Percentiles rank a stretch among this genome's conserved stretches.
Conservation (phyloP, 768 basidiomycete species). For the Holtermannia corniformis region DNA sequence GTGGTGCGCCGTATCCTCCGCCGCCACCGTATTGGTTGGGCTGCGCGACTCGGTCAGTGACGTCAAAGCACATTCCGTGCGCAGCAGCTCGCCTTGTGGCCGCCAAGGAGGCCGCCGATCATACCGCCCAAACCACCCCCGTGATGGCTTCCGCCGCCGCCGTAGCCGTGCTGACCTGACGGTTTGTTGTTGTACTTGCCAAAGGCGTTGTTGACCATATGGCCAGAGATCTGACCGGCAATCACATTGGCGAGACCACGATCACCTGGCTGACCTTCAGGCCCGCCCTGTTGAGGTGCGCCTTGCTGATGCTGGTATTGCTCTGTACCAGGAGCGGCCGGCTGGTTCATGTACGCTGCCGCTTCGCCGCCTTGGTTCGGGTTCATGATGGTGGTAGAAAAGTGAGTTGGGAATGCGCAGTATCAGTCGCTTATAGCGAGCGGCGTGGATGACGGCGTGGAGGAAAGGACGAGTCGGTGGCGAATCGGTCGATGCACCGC, state of each 20-base stretch:
- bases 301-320: neutral
- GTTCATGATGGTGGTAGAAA: neutral
- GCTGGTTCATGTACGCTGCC: neutral
- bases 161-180: neutral
- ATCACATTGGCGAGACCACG: neutral
- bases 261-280: too few species aligned
- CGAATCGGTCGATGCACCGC: too few species aligned
- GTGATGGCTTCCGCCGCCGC: neutral
- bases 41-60: too few species aligned
- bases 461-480: too few species aligned
- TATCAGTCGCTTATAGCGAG: neutral
- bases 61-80: too few species aligned
- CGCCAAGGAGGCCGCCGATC: too few species aligned
- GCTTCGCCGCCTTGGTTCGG: constrained; percentile 1
- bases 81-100: too few species aligned
- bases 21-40: constrained; percentile 25
- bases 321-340: neutral
- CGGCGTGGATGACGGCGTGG: too few species aligned
- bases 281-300: neutral
- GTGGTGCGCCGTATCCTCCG: constrained; percentile 12
- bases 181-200: neutral
- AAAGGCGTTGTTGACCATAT: neutral
- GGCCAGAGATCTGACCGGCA: neutral
- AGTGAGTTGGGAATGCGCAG: constrained; percentile 1
- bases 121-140: too few species aligned